Evolutionary conservation across 2,329 filamentous ascomycete species (phyloP).

Genomic region (Metarhizium album): DNA sequence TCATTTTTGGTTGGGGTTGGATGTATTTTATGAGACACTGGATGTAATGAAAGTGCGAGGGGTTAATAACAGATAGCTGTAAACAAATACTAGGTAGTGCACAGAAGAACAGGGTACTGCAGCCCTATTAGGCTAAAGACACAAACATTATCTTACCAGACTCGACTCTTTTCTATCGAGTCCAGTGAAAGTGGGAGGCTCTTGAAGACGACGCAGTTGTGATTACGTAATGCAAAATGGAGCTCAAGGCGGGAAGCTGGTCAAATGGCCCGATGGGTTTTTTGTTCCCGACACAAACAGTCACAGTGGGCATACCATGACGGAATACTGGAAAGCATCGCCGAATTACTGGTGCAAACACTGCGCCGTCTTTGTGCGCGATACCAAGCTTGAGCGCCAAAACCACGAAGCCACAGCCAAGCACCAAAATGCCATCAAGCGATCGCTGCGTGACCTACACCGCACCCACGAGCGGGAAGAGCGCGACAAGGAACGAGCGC

Average conservation of each 20-base stretch:
- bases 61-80: conserved; percentile 2
- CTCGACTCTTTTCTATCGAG: too few relatives aligned
- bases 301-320: conserved; percentile 46
- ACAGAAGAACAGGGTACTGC: conserved; percentile 1
- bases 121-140: neutral
- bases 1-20: neutral
- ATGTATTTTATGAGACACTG: neutral
- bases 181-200: too few relatives aligned
- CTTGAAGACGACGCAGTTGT: too few relatives aligned
- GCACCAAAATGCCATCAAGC: conserved; percentile 79
- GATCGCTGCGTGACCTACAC: conserved; percentile 82
- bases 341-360: conserved; percentile 98
- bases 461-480: conserved; percentile 71
- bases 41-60: conserved; percentile 1
- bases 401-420: conserved; percentile 83
- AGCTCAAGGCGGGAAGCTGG: too few relatives aligned
- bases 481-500: conserved; percentile 71
- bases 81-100: conserved; percentile 1
- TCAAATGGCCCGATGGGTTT: too few relatives aligned
- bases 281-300: neutral
- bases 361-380: conserved; percentile 80
- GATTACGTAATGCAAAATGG: neutral
- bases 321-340: conserved; percentile 98
- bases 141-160: too few relatives aligned
- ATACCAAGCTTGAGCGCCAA: conserved; percentile 78